Conservation (phyloP, 2,329 filamentous ascomycete genomes). For the Moelleriella libera region DNA sequence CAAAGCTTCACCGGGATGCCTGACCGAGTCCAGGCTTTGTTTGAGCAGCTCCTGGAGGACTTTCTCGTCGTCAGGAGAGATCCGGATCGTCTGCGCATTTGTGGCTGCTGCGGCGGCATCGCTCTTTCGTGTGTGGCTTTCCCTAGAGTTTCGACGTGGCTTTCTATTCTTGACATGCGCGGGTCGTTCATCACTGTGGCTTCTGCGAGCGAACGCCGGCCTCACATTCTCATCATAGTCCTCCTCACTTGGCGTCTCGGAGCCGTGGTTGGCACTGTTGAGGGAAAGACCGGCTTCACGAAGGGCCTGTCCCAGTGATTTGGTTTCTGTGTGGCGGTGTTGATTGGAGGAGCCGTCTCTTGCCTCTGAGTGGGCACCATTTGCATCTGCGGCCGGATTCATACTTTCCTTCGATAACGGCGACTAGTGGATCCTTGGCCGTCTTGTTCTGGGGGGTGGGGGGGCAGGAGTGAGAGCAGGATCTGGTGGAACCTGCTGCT, state of each 20-base stretch:
- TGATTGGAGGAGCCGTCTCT: not conserved
- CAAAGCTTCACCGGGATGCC: conserved; percentile 6
- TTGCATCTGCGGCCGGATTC: not conserved
- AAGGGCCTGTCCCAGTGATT: conserved; percentile 15
- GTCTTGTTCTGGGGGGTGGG: no score
- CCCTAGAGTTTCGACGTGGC: not conserved
- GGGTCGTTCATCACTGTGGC: not conserved
- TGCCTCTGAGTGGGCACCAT: not conserved
- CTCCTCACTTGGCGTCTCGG: conserved; percentile 29
- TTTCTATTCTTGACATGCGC: not conserved
- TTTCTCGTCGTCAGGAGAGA: not conserved
- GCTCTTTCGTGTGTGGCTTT: not conserved
- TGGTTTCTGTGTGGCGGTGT: not conserved
- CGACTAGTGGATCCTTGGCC: not conserved
- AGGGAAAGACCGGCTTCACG: conserved; percentile 10
- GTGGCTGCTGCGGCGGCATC: no score
- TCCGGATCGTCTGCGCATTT: not conserved
- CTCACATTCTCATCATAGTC: conserved; percentile 27
- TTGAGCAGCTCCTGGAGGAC: conserved; percentile 13
- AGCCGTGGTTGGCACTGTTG: conserved; percentile 10
- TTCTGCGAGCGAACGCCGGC: conserved; percentile 9
- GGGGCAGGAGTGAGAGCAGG: no score
- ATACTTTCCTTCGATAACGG: not conserved
- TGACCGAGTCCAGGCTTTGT: conserved; percentile 10
- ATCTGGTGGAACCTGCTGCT: no score